Evolutionary conservation across 2,329 filamentous ascomycete genomes (phyloP), one percentile per base, ranked within the genome.

Genomic region (Setomelanomma holmii): DNA sequence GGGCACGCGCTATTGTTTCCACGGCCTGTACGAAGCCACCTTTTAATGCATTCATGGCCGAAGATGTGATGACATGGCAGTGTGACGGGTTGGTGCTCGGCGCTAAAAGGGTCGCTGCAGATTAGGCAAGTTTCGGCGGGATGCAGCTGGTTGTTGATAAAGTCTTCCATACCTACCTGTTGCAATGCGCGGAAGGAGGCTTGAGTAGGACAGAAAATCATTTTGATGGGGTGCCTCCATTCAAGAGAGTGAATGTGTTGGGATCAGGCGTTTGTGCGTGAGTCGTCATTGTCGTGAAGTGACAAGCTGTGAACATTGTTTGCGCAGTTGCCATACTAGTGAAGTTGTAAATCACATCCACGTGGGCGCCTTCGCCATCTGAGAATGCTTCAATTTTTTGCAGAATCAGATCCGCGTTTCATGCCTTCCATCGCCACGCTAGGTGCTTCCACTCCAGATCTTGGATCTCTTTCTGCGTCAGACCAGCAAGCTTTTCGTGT

Each of bases 371-470:
- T n/a, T n/a, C n/a, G n/a, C n/a, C n/a, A n/a, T n/a, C n/a, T n/a
- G n/a, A n/a, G n/a, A n/a, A n/a, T n/a, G n/a, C n/a, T n/a, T n/a
- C n/a, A n/a, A n/a, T n/a, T n/a, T n/a, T n/a, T n/a, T n/a, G n/a
- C 7, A 30, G 4, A 10, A 2, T 10, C 8, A 19, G 7, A 17
- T 38, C 14, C n/a, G 10, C 12, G 20, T n/a, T 20, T 56, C 27
- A 60, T 12, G 38, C 73, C 60, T 77, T 79, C 86, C 85, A 87
- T 55, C 81, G 76, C 66, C 87, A 87, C 4, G 71, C 81, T 4
- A 86, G 86, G 68, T 89, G 85, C 40, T 54, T 60, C 85, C 85
- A 89, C 62, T 89, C 86, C 59, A 89, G 67, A 63, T 86, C 82
- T 60, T 85, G 80, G 23, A 87, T 77, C 61, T 86, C 74, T 61